These are phyloP conservation scores for Ophidiomyces ophidiicola DNA, from an alignment of 2,329 filamentous ascomycete genomes.

Conservation along the genomic window DNA sequence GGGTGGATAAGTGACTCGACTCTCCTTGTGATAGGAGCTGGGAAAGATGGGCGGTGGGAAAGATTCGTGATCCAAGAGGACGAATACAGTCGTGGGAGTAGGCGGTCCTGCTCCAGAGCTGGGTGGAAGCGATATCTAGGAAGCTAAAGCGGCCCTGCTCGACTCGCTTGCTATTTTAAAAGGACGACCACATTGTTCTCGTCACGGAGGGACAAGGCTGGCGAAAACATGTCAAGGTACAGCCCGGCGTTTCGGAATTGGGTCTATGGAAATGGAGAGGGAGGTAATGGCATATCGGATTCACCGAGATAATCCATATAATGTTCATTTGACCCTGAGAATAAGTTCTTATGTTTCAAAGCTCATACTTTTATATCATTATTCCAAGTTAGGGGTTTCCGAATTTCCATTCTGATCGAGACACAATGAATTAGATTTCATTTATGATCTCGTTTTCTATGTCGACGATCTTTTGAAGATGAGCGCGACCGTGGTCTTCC, in stretches of 20 bases:
- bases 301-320: no score
- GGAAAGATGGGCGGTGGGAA: slow-evolving; percentile 74
- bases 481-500: slow-evolving; percentile 20
- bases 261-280: no score
- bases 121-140: slow-evolving; percentile 72
- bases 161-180: neutral
- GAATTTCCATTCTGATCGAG: neutral
- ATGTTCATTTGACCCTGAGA: no score
- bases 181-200: no score
- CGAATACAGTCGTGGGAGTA: slow-evolving; percentile 50
- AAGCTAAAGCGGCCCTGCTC: slow-evolving; percentile 18
- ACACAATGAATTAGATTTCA: neutral
- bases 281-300: no score
- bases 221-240: no score
- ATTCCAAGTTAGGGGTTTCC: no score
- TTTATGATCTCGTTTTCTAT: slow-evolving; percentile 21
- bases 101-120: slow-evolving; percentile 53
- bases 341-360: no score
- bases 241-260: no score
- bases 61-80: slow-evolving; percentile 62
- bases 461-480: slow-evolving; percentile 13
- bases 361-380: no score
- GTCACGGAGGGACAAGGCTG: no score
- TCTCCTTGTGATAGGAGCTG: slow-evolving; percentile 65
- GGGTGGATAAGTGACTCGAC: slow-evolving; percentile 70